Conservation (phyloP, 139 green algal species). For the Choricystis sp. region DNA sequence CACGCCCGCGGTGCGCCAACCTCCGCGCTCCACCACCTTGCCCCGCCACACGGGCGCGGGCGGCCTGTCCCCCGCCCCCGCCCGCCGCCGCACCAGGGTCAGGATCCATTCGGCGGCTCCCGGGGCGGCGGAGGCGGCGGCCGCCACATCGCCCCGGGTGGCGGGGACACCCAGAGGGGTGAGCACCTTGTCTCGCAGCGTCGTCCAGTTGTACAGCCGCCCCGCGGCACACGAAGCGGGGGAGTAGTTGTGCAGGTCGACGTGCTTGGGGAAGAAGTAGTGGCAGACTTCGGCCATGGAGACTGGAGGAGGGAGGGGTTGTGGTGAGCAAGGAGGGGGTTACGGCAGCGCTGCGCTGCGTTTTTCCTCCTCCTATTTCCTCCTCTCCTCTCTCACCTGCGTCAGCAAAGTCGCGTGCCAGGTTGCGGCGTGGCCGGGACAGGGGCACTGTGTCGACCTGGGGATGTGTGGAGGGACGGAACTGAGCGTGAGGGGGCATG, state of each 20-base stretch:
- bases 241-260: slow-evolving; percentile 97
- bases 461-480: no score
- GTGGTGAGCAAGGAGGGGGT: neutral
- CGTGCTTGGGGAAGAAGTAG: slow-evolving; percentile 65
- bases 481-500: no score
- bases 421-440: slow-evolving; percentile 71
- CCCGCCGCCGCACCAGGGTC: neutral
- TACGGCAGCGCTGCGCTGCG: neutral
- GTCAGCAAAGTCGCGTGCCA: slow-evolving; percentile 83
- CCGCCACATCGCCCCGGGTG: neutral
- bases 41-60: no score
- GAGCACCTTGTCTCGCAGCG: neutral
- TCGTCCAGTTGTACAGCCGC: neutral
- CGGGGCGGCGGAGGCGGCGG: neutral
- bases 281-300: slow-evolving; percentile 70
- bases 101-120: neutral
- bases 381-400: slow-evolving; percentile 43
- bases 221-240: no score
- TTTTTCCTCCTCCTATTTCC: no score
- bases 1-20: no score
- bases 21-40: no score
- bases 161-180: neutral
- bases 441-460: slow-evolving; percentile 85
- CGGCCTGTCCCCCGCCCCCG: neutral
- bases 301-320: slow-evolving; percentile 49